Evolutionary conservation across 179 eudicot genomes (phyloP).

Genomic region (Corrigiola litoralis): DNA sequence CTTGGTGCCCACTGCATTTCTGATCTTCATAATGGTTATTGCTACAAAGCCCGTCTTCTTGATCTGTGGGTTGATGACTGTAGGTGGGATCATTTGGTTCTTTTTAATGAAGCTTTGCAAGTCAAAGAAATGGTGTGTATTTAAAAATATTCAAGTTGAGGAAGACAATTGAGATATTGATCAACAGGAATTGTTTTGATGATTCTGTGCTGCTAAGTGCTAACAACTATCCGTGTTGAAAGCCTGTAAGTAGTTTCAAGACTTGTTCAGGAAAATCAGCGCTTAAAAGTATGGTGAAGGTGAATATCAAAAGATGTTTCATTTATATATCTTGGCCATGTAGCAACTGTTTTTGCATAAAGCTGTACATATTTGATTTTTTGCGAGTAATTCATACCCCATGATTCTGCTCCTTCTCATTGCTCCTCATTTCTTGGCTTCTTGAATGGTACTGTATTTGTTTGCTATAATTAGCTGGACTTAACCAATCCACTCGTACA

Average conservation of each 20-base stretch:
- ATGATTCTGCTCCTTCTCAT: not conserved
- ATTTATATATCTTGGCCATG: too few relatives aligned
- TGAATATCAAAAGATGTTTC: too few relatives aligned
- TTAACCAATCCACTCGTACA: not conserved
- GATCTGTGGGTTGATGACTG: constrained; percentile 69
- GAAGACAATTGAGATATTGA: not conserved
- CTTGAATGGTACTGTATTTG: not conserved
- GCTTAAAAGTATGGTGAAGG: too few relatives aligned
- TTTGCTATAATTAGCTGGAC: not conserved
- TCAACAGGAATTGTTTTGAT: not conserved
- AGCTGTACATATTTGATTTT: not conserved
- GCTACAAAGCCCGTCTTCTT: constrained; percentile 65
- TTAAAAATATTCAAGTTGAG: constrained; percentile 25
- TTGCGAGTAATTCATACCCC: too few relatives aligned
- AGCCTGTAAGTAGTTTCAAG: too few relatives aligned
- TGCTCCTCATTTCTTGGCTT: not conserved
- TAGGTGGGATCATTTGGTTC: constrained; percentile 60
- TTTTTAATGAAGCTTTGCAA: constrained; percentile 55
- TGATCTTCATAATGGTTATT: constrained; percentile 65
- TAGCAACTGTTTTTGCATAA: not conserved
- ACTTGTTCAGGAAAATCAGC: too few relatives aligned
- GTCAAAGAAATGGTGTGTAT: constrained; percentile 51
- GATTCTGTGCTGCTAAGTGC: not conserved
- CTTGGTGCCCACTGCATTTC: constrained; percentile 61
- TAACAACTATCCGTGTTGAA: not conserved